A percentile compares a stretch with the other conserved stretches of the same genome.
Conservation (phyloP, 192 early-diverging fungal genomes). For the Rhizophagus clarus region DNA sequence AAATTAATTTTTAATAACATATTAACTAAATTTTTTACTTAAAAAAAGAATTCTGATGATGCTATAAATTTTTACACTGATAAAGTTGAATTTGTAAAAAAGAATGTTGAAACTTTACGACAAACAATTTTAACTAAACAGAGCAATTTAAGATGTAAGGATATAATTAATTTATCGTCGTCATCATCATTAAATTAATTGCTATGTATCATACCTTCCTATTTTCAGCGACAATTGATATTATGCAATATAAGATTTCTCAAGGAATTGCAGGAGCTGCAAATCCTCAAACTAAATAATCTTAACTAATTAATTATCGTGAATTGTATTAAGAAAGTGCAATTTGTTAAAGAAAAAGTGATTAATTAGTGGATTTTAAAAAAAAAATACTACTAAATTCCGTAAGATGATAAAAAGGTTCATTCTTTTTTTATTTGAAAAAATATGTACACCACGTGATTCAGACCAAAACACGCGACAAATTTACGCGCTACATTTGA, state of each 20-base stretch:
- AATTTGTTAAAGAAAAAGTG: too few species aligned
- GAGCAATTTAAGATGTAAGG: conserved; percentile 63
- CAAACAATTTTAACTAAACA: conserved; percentile 80
- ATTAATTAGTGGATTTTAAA: too few species aligned
- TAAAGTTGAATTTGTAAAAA: conserved; percentile 83
- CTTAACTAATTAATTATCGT: neutral
- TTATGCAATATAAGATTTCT: conserved; percentile 48
- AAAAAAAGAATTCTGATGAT: conserved; percentile 65
- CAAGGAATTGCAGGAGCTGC: neutral
- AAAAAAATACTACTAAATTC: too few species aligned
- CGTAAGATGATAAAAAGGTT: too few species aligned
- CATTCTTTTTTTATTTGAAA: too few species aligned
- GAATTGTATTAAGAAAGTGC: too few species aligned
- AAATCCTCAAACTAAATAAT: neutral
- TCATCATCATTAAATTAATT: neutral
- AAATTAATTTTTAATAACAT: too few species aligned
- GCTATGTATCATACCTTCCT: neutral
- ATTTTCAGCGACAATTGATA: conserved; percentile 50
- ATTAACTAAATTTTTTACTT: neutral
- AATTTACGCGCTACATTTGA: too few species aligned
- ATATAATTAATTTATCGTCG: neutral
- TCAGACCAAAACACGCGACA: too few species aligned
- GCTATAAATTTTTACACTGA: conserved; percentile 80
- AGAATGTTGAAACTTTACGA: conserved; percentile 80
- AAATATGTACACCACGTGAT: too few species aligned